Evolutionary conservation across 2,329 filamentous ascomycete species (phyloP).

Genomic region (Monilinia laxa): DNA sequence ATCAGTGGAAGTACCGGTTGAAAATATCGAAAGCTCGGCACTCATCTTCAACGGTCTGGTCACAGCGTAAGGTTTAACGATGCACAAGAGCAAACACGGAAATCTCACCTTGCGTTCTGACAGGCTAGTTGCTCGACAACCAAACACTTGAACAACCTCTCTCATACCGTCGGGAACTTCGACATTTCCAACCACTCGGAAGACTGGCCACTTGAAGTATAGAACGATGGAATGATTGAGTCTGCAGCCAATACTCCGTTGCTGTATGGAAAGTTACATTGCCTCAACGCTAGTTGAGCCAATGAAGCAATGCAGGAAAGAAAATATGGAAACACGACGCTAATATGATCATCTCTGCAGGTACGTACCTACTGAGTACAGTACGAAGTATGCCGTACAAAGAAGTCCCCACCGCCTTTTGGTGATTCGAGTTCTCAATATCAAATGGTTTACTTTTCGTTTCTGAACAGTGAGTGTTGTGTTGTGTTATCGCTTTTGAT

Average conservation of each 20-base stretch:
- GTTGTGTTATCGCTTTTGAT: neutral
- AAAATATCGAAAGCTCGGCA: neutral
- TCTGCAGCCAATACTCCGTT: neutral
- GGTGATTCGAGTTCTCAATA: neutral
- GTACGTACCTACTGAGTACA: neutral
- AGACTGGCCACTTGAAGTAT: neutral
- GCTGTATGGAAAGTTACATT: neutral
- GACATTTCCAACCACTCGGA: slow-evolving; percentile 2
- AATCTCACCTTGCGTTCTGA: neutral
- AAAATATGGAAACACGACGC: neutral
- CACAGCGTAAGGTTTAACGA: neutral
- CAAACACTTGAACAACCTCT: neutral
- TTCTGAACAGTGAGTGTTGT: neutral
- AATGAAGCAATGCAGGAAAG: neutral
- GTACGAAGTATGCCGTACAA: neutral
- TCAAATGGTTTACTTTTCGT: neutral
- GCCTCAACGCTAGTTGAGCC: slow-evolving; percentile 6
- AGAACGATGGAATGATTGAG: no score
- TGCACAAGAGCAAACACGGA: neutral
- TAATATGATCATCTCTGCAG: slow-evolving; percentile 17
- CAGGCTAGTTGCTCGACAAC: neutral
- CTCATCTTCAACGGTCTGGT: neutral
- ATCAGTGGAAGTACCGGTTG: neutral
- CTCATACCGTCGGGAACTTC: neutral
- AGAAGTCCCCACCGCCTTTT: slow-evolving; percentile 10